Base-by-base conservation (phyloP, 1,139 yeast species). In the Geotrichum restrictum region DNA sequence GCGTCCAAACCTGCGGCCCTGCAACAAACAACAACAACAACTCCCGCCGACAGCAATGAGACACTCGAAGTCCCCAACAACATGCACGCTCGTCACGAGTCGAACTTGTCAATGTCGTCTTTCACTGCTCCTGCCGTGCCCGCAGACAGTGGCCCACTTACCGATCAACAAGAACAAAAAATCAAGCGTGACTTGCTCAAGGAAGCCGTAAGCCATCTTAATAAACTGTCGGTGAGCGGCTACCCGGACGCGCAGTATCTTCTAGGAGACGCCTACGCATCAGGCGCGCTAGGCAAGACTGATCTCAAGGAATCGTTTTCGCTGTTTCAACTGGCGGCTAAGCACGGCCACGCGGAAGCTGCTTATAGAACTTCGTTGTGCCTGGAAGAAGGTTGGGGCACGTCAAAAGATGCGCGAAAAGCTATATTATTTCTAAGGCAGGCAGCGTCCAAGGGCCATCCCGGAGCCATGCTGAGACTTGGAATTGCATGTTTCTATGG, bases 321-420 rank as follows among this genome's bases (percentile, higher is more conserved):
- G 1, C 76, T 87, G 53, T 93, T 93, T 67, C 91, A 85, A 65
- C 74, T 88, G 40, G 96, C 98, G 6, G 96, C 96, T 4, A 93
- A 91, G 67, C 93, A 87, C 60, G 95, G 93, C 24, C 98, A 93
- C 65, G 77, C 85, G 10, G 98, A 93, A 68, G 82, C 94, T 52
- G 91, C 96, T 0, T 93, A 86, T 69, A 79, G 98, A 62, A 86
- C 96, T 0, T 88, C 97, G 0, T 79, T 86, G 56, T 91, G 97
- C 68, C 86, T 83, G 61, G 96, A 91, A 69, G 95, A 88, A 70
- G 98, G 98, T 4, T 74, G 91, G 70, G 98, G 98, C 6, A 85
- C 94, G 4, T 83, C 89, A 14, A 79, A 94, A 62, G 97, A 93
- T 68, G 82, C 95, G 0, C 78, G 95, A 54, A 85, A 88, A 63